Conservation (phyloP, 2,329 filamentous ascomycete genomes). For the Pyricularia sp. region DNA sequence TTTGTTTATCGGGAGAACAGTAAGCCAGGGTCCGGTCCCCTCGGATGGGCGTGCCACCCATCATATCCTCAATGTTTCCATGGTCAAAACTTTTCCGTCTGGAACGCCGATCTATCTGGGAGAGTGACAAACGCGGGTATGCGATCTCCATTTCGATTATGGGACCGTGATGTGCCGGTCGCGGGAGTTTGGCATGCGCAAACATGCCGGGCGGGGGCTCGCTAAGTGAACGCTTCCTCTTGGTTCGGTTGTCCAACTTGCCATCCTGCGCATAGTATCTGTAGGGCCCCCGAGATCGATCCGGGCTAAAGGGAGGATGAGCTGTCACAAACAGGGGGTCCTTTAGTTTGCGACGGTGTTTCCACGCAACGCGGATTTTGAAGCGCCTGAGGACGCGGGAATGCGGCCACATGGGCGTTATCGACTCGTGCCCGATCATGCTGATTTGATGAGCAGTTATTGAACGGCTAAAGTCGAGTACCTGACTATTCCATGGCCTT, state of each 20-base stretch:
- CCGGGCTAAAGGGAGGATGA: not conserved
- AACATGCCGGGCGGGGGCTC: constrained; percentile 6
- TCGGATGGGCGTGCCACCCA: constrained; percentile 13
- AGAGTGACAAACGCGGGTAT: constrained; percentile 17
- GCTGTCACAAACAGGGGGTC: not conserved
- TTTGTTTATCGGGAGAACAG: not conserved
- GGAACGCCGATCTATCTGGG: constrained; percentile 20
- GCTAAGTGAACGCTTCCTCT: constrained; percentile 8
- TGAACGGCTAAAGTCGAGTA: not conserved
- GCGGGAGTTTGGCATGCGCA: constrained; percentile 12
- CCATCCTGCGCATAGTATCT: constrained; percentile 7
- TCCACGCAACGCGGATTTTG: not conserved
- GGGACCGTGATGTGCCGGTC: constrained; percentile 12
- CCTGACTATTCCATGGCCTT: not conserved
- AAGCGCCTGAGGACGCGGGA: constrained; percentile 1
- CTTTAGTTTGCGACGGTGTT: not conserved
- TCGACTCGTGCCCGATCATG: not conserved
- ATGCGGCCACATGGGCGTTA: not conserved
- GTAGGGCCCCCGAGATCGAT: not conserved
- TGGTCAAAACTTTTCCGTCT: constrained; percentile 26
- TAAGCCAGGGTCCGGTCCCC: not conserved
- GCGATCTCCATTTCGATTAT: constrained; percentile 24
- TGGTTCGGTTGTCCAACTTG: not conserved
- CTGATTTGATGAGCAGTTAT: not conserved
- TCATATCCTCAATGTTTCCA: constrained; percentile 24